A percentile compares a stretch with the other conserved stretches of the same genome.
These are phyloP conservation scores for Rubroboletus satanas DNA, from an alignment of 768 basidiomycete genomes.

Conservation along the genomic window DNA sequence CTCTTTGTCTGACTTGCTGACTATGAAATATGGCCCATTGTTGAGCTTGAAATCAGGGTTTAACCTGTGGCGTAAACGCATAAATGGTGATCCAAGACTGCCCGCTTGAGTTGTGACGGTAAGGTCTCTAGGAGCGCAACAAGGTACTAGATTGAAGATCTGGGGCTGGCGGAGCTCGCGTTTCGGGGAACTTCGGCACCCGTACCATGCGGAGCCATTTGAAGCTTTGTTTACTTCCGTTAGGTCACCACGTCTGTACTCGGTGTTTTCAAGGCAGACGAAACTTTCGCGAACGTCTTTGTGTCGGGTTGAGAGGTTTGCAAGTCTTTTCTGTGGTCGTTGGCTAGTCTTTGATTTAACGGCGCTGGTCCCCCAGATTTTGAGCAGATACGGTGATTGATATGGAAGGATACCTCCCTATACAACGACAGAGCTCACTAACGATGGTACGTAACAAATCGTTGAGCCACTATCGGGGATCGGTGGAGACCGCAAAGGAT, in stretches of 20 bases:
- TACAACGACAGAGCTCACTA: background rate
- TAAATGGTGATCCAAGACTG: slow-evolving; percentile 9
- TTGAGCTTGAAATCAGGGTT: slow-evolving; percentile 20
- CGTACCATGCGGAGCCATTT: background rate
- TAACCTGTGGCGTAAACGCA: slow-evolving; percentile 14
- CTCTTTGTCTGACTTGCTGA: slow-evolving; percentile 30
- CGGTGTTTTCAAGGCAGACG: background rate
- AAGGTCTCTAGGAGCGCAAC: slow-evolving; percentile 6
- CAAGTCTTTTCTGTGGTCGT: background rate
- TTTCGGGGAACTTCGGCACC: background rate
- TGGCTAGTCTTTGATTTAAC: background rate
- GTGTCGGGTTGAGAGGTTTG: background rate
- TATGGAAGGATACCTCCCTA: background rate
- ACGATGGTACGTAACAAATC: slow-evolving; percentile 18
- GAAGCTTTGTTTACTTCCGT: slow-evolving; percentile 12
- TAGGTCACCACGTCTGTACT: background rate
- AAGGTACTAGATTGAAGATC: background rate
- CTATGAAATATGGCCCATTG: slow-evolving; percentile 20
- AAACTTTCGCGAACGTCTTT: background rate
- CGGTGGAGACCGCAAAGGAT: slow-evolving; percentile 5
- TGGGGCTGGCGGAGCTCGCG: background rate
- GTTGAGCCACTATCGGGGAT: slow-evolving; percentile 8
- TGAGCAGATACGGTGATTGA: background rate
- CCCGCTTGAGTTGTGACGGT: slow-evolving; percentile 6
- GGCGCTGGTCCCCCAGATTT: background rate